Evolutionary conservation across 2,329 filamentous ascomycete genomes (phyloP).

Genomic region (Epichloe brachyelytri): DNA sequence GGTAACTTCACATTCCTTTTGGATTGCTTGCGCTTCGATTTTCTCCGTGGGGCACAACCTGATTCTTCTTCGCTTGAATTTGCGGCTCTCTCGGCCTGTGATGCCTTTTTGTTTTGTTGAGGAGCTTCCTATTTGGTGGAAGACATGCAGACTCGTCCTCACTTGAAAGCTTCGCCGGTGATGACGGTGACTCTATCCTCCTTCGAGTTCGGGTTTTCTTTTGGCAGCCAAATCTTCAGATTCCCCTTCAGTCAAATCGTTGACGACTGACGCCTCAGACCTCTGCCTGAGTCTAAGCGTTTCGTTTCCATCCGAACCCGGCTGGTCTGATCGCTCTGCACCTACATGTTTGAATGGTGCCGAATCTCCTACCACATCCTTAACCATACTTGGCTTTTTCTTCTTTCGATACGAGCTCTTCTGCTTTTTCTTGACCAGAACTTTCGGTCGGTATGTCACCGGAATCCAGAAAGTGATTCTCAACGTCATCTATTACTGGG

Average conservation of each 20-base stretch:
- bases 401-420: background rate
- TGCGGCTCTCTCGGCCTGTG: background rate
- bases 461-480: background rate
- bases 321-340: background rate
- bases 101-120: background rate
- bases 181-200: background rate
- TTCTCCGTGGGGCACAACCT: background rate
- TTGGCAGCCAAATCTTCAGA: background rate
- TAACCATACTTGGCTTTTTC: background rate
- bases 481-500: background rate
- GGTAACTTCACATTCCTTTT: background rate
- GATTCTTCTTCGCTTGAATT: background rate
- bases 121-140: background rate
- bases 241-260: background rate
- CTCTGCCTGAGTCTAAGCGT: background rate
- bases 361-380: background rate
- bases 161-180: background rate
- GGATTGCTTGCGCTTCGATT: background rate
- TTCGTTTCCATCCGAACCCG: background rate
- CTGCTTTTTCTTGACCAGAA: background rate
- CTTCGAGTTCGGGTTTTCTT: background rate
- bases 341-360: background rate
- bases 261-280: background rate
- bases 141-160: background rate
- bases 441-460: background rate